Evolutionary conservation across 1,284 basidiomycete genomes (phyloP), one percentile per base, ranked within the genome.

Genomic region (Ceratobasidium sp.): DNA sequence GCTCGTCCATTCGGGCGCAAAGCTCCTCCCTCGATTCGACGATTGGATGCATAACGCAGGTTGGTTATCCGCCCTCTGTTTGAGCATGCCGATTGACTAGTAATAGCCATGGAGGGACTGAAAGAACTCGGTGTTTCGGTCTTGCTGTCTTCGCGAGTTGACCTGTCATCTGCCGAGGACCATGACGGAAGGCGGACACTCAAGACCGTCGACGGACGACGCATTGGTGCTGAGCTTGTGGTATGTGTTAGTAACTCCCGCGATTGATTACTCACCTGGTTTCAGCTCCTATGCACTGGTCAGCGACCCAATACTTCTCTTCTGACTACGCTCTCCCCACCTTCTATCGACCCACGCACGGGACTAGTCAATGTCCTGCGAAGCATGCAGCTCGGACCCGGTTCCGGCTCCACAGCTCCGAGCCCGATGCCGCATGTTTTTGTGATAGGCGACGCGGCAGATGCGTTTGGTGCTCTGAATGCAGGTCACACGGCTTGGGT

Each of bases 201-300:
- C 72, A 74, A 56, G 62, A 71, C 47, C 75, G 27, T 58, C 7
- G 50, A 54, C 22, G 69, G 69, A 3, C 47, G 58, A 34, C 52
- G 47, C 27, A 62, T 70, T 17, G 50, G 69, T 35, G 58, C 49
- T 29, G 56, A 58, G 20, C 47, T 57, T 25, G 52, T 68, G 15
- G 62, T 65, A 31, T 15, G 62, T 65, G 22, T 45, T 45, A 45
- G 17, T 17, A 45, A n/a, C 42, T 4, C 42, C 4, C 17, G 22
- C 4, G 4, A 8, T 40, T 8, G 42, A 6, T 4, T n/a, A n/a
- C 22, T 45, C 17, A 45, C 15, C 42, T 20, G 17, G 42, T 55
- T 32, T 10, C 62, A 91, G 87, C 82, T 93, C 15, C 79, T 89
- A 0, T 92, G 91, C 75, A 92, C 90, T 0, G 91, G 91, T 6